Base-by-base conservation (phyloP, 257 asterid genomes). In the Ilex asprella region DNA sequence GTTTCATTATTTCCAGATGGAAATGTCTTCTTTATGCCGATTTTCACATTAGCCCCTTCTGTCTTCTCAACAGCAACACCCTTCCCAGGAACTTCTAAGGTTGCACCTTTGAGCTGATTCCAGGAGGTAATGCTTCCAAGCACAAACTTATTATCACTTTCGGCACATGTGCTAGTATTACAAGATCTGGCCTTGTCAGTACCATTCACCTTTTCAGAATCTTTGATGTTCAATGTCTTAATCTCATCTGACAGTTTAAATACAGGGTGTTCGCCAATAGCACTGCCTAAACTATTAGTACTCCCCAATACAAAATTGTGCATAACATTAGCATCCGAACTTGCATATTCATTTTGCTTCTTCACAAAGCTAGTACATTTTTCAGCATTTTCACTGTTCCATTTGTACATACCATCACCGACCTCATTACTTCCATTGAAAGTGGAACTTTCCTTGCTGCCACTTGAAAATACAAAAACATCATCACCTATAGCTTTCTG, bases 211-310 rank as follows among this genome's bases (percentile, higher is more conserved):
- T 65, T 67, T 62, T 70, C 73, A 58, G 83, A 70, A 56, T 67
- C 84, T 67, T 70, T 80, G 55, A 92, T 61, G 31, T 78, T 81
- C 69, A 87, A 73, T 60, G 73, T 70, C 75, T 73, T 83, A 88
- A 93, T 80, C 74, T 78, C 80, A 62, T 76, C 65, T 12, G 78
- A 62, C 65, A 89, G 66, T 66, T 77, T 73, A 68, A 67, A 79
- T n/a, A 68, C 64, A 65, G 76, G 73, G 73, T 53, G 56, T 74
- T 74, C 70, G 69, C 76, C 76, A 46, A 69, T 61, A 59, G 75
- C 71, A 54, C 64, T 64, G 56, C 75, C 79, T 54, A 66, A 63
- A 74, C 39, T 60, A 62, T 68, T 55, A 58, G 65, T 61, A 61
- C 68, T 44, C 47, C 55, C 78, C 61, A 60, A 60, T 54, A 56